Percentiles rank a stretch among this genome's conserved stretches.
phyloP scores from a whole-genome alignment of 768 basidiomycete species.

The Gymnopilus junonius region DNA sequence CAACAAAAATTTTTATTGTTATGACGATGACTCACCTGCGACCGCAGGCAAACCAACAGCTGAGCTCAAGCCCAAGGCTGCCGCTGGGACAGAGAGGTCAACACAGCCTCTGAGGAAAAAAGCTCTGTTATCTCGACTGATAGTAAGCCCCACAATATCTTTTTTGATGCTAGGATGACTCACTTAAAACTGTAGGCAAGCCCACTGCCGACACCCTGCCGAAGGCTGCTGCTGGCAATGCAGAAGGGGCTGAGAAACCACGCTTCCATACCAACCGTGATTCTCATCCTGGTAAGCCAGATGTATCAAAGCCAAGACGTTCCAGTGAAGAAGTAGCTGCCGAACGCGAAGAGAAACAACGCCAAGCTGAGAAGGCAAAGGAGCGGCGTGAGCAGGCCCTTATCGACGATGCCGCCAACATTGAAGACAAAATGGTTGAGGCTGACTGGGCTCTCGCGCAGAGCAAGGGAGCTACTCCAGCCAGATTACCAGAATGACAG shows the following conservation, averaged over 20 bases:
- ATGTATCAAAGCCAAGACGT: background rate
- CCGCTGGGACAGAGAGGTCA: too few relatives aligned
- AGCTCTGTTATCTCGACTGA: too few relatives aligned
- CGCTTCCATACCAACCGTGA: background rate
- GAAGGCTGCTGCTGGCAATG: background rate
- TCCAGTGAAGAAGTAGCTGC: background rate
- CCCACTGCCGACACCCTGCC: too few relatives aligned
- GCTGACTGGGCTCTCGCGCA: constrained; percentile 65
- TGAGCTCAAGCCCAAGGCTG: too few relatives aligned
- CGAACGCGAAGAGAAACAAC: background rate
- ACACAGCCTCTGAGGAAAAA: too few relatives aligned
- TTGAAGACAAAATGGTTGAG: constrained; percentile 2
- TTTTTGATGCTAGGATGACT: too few relatives aligned
- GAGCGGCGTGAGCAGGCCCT: background rate
- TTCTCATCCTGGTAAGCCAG: background rate
- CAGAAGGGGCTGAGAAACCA: background rate
- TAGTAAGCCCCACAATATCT: too few relatives aligned
- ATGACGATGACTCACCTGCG: background rate
- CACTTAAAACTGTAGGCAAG: too few relatives aligned
- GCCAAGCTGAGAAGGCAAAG: background rate
- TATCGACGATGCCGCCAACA: background rate
- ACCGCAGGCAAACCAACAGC: too few relatives aligned
- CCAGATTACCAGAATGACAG: background rate
- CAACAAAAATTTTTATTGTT: background rate
- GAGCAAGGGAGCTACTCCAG: constrained; percentile 64